Percentiles rank a stretch among this genome's conserved stretches.
These are phyloP conservation scores for Ceratobasidium theobromae DNA, from an alignment of 1,284 basidiomycete genomes.

Conservation along the genomic window DNA sequence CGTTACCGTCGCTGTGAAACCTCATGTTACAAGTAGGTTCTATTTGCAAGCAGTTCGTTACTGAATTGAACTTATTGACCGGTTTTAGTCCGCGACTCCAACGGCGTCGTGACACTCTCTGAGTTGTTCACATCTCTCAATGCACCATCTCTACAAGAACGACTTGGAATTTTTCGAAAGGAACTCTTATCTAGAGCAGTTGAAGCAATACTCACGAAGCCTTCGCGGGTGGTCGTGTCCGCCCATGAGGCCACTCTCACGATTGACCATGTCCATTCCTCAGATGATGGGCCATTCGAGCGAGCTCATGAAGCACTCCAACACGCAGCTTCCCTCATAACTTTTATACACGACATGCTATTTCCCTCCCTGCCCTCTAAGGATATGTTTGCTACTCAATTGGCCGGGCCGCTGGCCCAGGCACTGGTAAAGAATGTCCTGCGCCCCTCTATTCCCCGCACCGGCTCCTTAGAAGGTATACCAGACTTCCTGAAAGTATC, in stretches of 20 bases:
- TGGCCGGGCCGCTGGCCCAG: slow-evolving; percentile 55
- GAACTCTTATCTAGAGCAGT: slow-evolving; percentile 63
- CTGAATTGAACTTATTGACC: not conserved
- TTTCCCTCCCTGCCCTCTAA: slow-evolving; percentile 57
- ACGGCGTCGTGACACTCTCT: slow-evolving; percentile 53
- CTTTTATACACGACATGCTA: slow-evolving; percentile 58
- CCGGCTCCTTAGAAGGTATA: slow-evolving; percentile 51
- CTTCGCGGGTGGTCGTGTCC: slow-evolving; percentile 48
- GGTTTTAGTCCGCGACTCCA: slow-evolving; percentile 59
- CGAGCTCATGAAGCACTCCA: slow-evolving; percentile 38
- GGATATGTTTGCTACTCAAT: slow-evolving; percentile 44
- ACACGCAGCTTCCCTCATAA: slow-evolving; percentile 44
- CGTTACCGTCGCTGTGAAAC: slow-evolving; percentile 6
- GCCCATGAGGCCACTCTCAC: slow-evolving; percentile 51
- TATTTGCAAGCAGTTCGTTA: not conserved
- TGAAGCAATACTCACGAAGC: slow-evolving; percentile 58
- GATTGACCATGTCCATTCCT: slow-evolving; percentile 35
- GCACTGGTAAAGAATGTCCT: slow-evolving; percentile 63
- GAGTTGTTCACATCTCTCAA: slow-evolving; percentile 62
- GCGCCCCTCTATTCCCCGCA: slow-evolving; percentile 64
- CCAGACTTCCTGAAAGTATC: slow-evolving; percentile 63
- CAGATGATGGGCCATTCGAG: slow-evolving; percentile 47
- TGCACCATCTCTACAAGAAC: slow-evolving; percentile 53
- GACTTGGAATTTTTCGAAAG: slow-evolving; percentile 62
- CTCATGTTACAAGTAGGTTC: slow-evolving; percentile 27